Evolutionary conservation across 192 early-diverging fungal genomes (phyloP).

Genomic region (Coemansia sp.): DNA sequence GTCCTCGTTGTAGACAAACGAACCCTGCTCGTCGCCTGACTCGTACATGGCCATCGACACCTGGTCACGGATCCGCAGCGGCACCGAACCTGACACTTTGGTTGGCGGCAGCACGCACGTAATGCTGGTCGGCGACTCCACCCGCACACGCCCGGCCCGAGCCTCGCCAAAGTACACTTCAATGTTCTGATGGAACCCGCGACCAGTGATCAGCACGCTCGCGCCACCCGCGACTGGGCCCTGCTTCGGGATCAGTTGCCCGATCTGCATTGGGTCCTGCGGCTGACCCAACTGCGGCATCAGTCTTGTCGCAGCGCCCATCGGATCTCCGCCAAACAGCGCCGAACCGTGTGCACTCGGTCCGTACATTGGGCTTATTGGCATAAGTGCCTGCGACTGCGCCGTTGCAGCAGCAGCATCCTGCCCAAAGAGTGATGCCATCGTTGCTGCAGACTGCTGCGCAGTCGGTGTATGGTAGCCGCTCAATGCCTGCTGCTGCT

Average conservation of each 20-base stretch:
- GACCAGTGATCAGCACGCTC: conserved; percentile 80
- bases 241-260: conserved; percentile 74
- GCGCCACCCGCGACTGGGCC: conserved; percentile 87
- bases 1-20: conserved; percentile 63
- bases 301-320: conserved; percentile 9
- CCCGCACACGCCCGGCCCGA: conserved; percentile 70
- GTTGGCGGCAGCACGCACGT: conserved; percentile 83
- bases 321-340: background rate
- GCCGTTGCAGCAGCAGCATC: background rate
- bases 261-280: conserved; percentile 51
- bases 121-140: conserved; percentile 75
- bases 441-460: background rate
- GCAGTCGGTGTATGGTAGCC: conserved; percentile 3
- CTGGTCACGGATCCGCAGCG: conserved; percentile 27
- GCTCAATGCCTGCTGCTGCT: conserved; percentile 11
- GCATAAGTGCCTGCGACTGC: conserved; percentile 3
- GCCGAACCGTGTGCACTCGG: background rate
- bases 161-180: conserved; percentile 77
- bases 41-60: conserved; percentile 47
- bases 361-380: conserved; percentile 3
- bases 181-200: conserved; percentile 75
- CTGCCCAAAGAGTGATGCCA: conserved; percentile 2
- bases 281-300: conserved; percentile 13
- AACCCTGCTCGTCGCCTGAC: background rate
- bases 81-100: conserved; percentile 68